phyloP scores from a whole-genome alignment of 1,284 basidiomycete species.

The Caloboletus firmus region DNA sequence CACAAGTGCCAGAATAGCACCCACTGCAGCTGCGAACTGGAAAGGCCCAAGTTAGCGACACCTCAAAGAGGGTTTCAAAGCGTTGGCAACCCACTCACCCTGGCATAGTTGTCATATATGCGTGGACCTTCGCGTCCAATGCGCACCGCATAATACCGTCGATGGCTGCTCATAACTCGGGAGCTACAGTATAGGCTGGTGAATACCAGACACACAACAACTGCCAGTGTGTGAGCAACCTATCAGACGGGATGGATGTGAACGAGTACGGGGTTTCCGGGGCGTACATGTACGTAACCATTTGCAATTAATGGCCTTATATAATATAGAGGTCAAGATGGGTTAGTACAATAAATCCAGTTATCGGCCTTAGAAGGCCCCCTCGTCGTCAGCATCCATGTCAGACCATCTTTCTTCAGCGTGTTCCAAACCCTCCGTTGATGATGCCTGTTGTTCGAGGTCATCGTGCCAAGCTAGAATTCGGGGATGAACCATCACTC shows the following conservation, averaged over 20 bases:
- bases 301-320: not conserved
- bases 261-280: not conserved
- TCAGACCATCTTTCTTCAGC: slow-evolving; percentile 21
- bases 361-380: slow-evolving; percentile 14
- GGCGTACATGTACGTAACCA: slow-evolving; percentile 4
- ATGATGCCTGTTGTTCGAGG: slow-evolving; percentile 22
- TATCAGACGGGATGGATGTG: slow-evolving; percentile 3
- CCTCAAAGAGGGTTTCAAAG: not conserved
- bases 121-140: slow-evolving; percentile 35
- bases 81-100: slow-evolving; percentile 23
- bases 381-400: slow-evolving; percentile 21
- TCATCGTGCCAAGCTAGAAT: slow-evolving; percentile 34
- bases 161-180: slow-evolving; percentile 17
- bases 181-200: not conserved
- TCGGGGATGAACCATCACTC: slow-evolving; percentile 53
- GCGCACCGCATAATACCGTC: slow-evolving; percentile 37
- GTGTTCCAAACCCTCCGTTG: not conserved
- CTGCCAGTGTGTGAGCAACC: not conserved
- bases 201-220: not conserved
- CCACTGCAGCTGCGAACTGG: slow-evolving; percentile 29
- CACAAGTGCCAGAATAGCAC: slow-evolving; percentile 5
- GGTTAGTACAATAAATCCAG: not conserved
- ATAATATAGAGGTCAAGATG: not conserved
- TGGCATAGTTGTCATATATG: slow-evolving; percentile 31
- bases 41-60: not conserved